Evolutionary conservation across 306 rosid species (phyloP).

Genomic region (Rosa persica): DNA sequence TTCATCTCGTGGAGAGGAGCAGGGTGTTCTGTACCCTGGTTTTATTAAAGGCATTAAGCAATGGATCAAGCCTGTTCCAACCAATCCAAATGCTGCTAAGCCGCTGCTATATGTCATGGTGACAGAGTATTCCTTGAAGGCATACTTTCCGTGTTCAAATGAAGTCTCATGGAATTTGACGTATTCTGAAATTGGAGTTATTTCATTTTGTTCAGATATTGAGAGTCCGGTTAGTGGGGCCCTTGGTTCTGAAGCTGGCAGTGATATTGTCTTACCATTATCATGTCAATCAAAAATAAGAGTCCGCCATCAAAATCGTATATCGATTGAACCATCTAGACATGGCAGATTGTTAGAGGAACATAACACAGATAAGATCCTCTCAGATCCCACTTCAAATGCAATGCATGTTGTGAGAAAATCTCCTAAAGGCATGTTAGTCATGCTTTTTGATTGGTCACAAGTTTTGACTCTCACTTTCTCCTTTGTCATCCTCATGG

Average conservation of each 20-base stretch:
- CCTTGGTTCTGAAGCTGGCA: slow-evolving; percentile 36
- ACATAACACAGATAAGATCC: slow-evolving; percentile 28
- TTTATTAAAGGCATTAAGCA: slow-evolving; percentile 26
- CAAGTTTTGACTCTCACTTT: slow-evolving; percentile 23
- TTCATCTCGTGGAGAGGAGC: slow-evolving; percentile 28
- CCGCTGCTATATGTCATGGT: slow-evolving; percentile 53
- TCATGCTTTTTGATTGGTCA: slow-evolving; percentile 27
- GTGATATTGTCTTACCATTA: slow-evolving; percentile 57
- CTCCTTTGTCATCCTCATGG: slow-evolving; percentile 29
- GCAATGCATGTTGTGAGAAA: slow-evolving; percentile 15
- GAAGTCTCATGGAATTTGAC: slow-evolving; percentile 65
- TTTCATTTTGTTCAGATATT: slow-evolving; percentile 50
- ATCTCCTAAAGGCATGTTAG: neutral
- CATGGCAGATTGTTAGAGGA: slow-evolving; percentile 26
- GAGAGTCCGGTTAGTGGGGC: slow-evolving; percentile 28
- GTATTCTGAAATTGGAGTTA: slow-evolving; percentile 62
- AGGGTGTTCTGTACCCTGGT: slow-evolving; percentile 13
- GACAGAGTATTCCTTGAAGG: slow-evolving; percentile 61
- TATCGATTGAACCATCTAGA: slow-evolving; percentile 32
- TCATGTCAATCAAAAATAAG: slow-evolving; percentile 60
- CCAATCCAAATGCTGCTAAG: slow-evolving; percentile 30
- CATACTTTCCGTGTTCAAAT: slow-evolving; percentile 44
- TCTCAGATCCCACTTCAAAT: slow-evolving; percentile 30
- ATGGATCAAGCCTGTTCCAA: slow-evolving; percentile 31
- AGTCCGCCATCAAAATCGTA: slow-evolving; percentile 41